A percentile compares a stretch with the other conserved stretches of the same genome.
phyloP scores from a whole-genome alignment of 441 rosid genomes.

The Pelargonium fulgidum region DNA sequence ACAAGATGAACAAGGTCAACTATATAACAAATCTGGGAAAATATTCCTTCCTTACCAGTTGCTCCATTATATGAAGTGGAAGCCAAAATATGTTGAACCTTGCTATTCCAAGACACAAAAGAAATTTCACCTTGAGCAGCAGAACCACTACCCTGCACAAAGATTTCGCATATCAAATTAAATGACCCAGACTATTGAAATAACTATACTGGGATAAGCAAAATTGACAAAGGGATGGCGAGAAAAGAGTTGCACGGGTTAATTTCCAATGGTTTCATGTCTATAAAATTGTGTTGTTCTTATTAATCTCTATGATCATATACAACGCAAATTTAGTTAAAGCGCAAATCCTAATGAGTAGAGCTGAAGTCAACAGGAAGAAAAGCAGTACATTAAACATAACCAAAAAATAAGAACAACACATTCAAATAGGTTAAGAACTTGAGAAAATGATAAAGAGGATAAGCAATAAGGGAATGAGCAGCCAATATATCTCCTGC shows the following conservation, averaged over 20 bases:
- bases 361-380: background rate
- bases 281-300: no score
- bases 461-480: slow-evolving; percentile 1
- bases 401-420: background rate
- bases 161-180: slow-evolving; percentile 17
- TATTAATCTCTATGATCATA: no score
- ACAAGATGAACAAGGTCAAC: slow-evolving; percentile 5
- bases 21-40: slow-evolving; percentile 9
- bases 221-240: background rate
- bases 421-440: background rate
- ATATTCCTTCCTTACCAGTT: slow-evolving; percentile 58
- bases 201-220: background rate
- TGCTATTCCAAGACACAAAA: slow-evolving; percentile 91
- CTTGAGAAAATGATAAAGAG: background rate
- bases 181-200: background rate
- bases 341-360: background rate
- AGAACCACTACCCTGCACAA: slow-evolving; percentile 79
- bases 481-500: background rate
- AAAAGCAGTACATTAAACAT: background rate
- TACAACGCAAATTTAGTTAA: background rate
- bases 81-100: slow-evolving; percentile 86
- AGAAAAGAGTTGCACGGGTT: background rate
- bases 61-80: slow-evolving; percentile 91
- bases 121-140: slow-evolving; percentile 98
- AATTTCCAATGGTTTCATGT: background rate